Evolutionary conservation across 2,329 filamentous ascomycete genomes (phyloP), one percentile per base, ranked within the genome.

Genomic region (Juglanconis sp.): DNA sequence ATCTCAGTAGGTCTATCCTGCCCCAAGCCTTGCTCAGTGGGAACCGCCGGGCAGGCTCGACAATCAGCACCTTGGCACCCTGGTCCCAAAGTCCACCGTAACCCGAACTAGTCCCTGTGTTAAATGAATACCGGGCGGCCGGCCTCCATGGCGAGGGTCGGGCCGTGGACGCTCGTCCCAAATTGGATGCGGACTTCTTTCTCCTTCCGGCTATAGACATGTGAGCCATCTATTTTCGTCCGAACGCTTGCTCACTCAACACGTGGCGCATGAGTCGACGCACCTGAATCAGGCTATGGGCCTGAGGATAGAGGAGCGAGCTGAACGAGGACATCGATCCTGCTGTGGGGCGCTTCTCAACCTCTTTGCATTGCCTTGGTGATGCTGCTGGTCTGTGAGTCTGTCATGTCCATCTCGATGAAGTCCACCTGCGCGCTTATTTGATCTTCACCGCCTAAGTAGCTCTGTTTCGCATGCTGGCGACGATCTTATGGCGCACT

Each of bases 11-110:
- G 48, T 13, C 13, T 50, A 15, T 50, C 48, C 31, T 50, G 48
- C 10, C 48, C 48, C 9, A 50, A 8, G 11, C 48, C 48, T 13
- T 50, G 32, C 48, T 50, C 48, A 32, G 1, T 75, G 69, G 66
- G 77, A 78, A 1, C 68, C 71, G 0, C 77, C 77, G 0, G 76
- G 77, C 64, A 24, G 24, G 24, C 24, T 78, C 74, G 2, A 79
- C 74, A 34, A 79, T 68, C 7, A 79, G 64, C 2, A 77, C 72
- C 1, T 66, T 53, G 35, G 24, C 24, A 24, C 24, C 24, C 24
- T 24, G 24, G 24, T 24, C 24, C 24, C 24, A 24, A 24, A 24
- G 24, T 24, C 24, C 24, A 24, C 24, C 24, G 2, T 24, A 24
- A 2, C 2, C 24, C 24, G 24, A 24, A 24, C 24, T 24, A 24